A percentile compares a stretch with the other conserved stretches of the same genome.
These are phyloP conservation scores for Puccinia triticina DNA, from an alignment of 1,284 basidiomycete species.

Conservation along the genomic window DNA sequence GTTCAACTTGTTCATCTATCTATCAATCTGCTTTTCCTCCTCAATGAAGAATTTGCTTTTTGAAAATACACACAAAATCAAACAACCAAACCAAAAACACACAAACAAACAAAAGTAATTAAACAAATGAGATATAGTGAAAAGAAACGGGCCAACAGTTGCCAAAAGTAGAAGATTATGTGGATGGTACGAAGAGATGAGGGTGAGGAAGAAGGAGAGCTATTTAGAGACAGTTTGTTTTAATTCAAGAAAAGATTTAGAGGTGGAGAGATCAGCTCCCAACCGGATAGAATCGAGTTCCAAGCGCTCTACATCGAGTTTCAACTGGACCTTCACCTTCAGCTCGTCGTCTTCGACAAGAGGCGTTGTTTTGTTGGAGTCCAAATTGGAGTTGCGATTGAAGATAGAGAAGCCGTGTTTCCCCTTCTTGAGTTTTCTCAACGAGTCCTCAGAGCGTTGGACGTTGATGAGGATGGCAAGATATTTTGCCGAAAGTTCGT, in stretches of 20 bases:
- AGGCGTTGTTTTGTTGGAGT: conserved; percentile 54
- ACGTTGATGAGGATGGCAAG: conserved; percentile 71
- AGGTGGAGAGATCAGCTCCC: conserved; percentile 68
- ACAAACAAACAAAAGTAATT: neutral
- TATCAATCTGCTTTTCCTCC: neutral
- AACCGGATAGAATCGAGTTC: conserved; percentile 73
- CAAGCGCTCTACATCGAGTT: conserved; percentile 79
- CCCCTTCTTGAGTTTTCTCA: conserved; percentile 79
- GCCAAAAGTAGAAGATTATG: neutral
- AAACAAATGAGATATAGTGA: neutral
- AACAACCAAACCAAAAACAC: neutral
- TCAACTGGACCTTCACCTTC: conserved; percentile 77
- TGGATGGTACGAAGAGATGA: neutral
- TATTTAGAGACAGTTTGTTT: conserved; percentile 39
- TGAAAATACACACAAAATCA: neutral
- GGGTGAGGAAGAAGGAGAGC: neutral
- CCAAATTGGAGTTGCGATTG: conserved; percentile 61
- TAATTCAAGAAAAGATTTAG: conserved; percentile 64
- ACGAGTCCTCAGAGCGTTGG: conserved; percentile 85
- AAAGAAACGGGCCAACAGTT: neutral
- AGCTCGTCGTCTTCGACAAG: conserved; percentile 60
- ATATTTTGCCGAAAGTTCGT: conserved; percentile 60
- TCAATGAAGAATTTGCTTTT: neutral
- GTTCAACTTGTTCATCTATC: neutral
- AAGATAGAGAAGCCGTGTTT: conserved; percentile 80